Evolutionary conservation across 805 yeast species (phyloP).

Genomic region (Yamadazyma philogaea): DNA sequence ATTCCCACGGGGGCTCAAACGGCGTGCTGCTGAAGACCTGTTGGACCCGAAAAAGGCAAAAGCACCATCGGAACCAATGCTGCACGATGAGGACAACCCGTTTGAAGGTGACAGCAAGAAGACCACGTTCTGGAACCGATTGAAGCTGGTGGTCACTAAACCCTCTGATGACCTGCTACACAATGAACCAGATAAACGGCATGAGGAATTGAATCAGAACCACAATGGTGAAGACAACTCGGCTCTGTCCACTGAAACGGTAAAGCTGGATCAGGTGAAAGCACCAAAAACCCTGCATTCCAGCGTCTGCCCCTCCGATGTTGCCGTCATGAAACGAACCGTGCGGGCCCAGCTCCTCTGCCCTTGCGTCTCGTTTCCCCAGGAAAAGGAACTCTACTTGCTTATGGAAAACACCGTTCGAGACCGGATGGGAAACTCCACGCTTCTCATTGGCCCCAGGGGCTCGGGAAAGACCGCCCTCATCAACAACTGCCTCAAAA

Average conservation of each 20-base stretch:
- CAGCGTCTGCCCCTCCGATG: background rate
- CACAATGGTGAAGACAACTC: too few relatives aligned
- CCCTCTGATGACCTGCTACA: background rate
- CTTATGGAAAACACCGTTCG: slow-evolving; percentile 63
- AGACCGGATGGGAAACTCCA: slow-evolving; percentile 77
- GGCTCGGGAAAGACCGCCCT: slow-evolving; percentile 72
- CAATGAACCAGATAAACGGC: background rate
- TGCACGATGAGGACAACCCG: background rate
- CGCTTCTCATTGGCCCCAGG: slow-evolving; percentile 75
- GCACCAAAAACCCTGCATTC: background rate
- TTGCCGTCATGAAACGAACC: slow-evolving; percentile 13
- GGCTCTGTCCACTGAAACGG: too few relatives aligned
- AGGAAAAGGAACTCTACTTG: slow-evolving; percentile 50
- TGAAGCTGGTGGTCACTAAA: background rate
- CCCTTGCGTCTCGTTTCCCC: slow-evolving; percentile 19
- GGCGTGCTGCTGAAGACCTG: background rate
- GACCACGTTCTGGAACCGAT: background rate
- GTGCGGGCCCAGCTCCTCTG: slow-evolving; percentile 22
- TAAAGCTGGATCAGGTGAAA: too few relatives aligned
- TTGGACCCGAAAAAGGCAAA: background rate
- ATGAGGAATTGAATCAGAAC: background rate
- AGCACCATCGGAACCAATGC: background rate
- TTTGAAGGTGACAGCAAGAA: background rate
- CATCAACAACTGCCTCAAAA: slow-evolving; percentile 53
- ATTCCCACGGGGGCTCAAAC: background rate